Evolutionary conservation across 768 basidiomycete genomes (phyloP).

Genomic region (Austroboletus eburneus): DNA sequence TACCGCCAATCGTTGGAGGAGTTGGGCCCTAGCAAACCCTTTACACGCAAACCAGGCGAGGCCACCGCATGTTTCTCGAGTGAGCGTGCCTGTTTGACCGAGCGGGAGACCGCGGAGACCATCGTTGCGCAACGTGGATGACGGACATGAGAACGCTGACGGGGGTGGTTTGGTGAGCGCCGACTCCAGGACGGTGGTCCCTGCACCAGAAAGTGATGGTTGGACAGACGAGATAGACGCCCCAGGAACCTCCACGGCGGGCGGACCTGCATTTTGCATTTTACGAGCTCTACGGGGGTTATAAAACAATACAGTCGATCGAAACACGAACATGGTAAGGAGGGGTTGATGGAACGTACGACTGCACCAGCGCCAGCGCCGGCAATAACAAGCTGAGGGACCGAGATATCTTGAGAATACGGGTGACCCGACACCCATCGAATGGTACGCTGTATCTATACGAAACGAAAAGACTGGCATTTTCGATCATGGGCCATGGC

Average conservation of each 20-base stretch:
- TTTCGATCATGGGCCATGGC: slow-evolving; percentile 94
- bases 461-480: slow-evolving; percentile 81
- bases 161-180: slow-evolving; percentile 33
- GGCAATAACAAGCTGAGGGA: slow-evolving; percentile 71
- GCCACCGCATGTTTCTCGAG: slow-evolving; percentile 89
- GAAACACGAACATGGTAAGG: too few species aligned
- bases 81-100: slow-evolving; percentile 88
- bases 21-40: slow-evolving; percentile 62
- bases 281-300: slow-evolving; percentile 91
- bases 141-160: slow-evolving; percentile 60
- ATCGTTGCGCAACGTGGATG: slow-evolving; percentile 52
- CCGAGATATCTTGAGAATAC: slow-evolving; percentile 41
- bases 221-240: slow-evolving; percentile 6
- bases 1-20: slow-evolving; percentile 48
- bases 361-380: slow-evolving; percentile 84
- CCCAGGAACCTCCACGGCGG: slow-evolving; percentile 34
- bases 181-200: slow-evolving; percentile 9
- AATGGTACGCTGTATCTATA: slow-evolving; percentile 71
- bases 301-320: slow-evolving; percentile 33
- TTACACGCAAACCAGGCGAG: slow-evolving; percentile 91
- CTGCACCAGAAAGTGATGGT: slow-evolving; percentile 12
- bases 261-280: slow-evolving; percentile 98
- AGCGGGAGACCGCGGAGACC: slow-evolving; percentile 68
- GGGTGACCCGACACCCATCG: slow-evolving; percentile 38
- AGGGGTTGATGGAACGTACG: slow-evolving; percentile 40